Evolutionary conservation across 2,329 filamentous ascomycete species (phyloP), one percentile per base, ranked within the genome.

Genomic region (Periconia macrospinosa): DNA sequence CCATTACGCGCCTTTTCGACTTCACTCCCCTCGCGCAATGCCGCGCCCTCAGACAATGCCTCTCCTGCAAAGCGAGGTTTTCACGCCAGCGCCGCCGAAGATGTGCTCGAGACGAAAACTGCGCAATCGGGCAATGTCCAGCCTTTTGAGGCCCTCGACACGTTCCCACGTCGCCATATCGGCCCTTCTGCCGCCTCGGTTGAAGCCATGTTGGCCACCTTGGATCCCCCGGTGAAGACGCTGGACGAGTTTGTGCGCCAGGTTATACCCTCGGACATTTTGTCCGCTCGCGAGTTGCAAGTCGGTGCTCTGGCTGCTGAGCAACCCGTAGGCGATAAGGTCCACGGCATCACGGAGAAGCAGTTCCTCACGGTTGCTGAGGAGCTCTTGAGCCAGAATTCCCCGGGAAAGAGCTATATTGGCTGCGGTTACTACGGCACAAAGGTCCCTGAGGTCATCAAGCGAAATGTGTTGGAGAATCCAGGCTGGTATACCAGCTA

Each of bases 401-500:
- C 81, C 61, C 79, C 83, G 30, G 80, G 82, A 49, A 80, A 82
- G 59, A 87, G 85, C 68, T 89, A 93, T 69, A 92, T 96, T 61
- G 93, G 93, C 5, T 86, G 84, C 53, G 93, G 93, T 53, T 97
- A 97, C 80, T 91, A 93, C 61, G 88, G 86, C 35, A 93, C 91
- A n/a, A 83, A 88, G 62, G 88, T 90, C 1, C 93, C 93, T 5
- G 85, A 91, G 52, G 92, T 97, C 53, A 96, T 97, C 73, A 91
- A 94, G 80, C 84, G 92, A 62, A 97, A 97, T 71, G 83, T 97
- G 5, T 79, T 97, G 54, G 92, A 97, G 80, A 93, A 89, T 72
- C 93, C 93, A 6, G 92, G 88, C 10, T 97, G 93, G 93, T 97
- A 97, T 75, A 97, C 93, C 41, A 96, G 92, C 77, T 97, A 97